Base-by-base conservation (phyloP, 257 asterid genomes). In the Schizonepeta tenuifolia region DNA sequence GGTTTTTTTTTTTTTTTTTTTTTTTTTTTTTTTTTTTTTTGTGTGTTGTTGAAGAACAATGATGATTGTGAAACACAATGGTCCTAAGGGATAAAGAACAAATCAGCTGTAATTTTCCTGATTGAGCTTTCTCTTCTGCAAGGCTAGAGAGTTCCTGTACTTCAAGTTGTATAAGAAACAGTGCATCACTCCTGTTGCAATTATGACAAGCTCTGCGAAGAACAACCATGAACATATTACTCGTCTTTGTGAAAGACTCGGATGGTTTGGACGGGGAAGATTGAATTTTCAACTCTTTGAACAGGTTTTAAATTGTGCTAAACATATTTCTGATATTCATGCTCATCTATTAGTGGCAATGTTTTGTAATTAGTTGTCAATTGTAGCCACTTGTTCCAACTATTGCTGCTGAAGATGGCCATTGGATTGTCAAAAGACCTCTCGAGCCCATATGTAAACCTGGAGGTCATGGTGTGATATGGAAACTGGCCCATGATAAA, bases 341-440 rank as follows among this genome's bases (percentile, higher is more conserved):
- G 15, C 71, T 61, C 31, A 46, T 47, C 31, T 64, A 65, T 59
- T 83, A 75, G 71, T 71, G 41, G 58, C 53, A 41, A 8, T 73
- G 59, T 83, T 72, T 79, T n/a, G 55, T 82, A 68, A 84, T 83
- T 74, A 36, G 54, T 53, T 82, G 75, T 81, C 80, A 65, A 78
- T 83, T 83, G 76, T 74, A 95, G 99, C 99, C 99, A 82, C 97
- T 92, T 80, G 99, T 95, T 85, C 99, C 99, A 79, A 91, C 92
- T 79, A 91, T 95, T 72, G 82, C 90, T 63, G 96, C 98, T 53
- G 96, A 90, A 82, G 97, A 92, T 85, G 99, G 99, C 47, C 81
- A 86, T 51, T 95, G 99, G 99, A 84, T 95, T 70, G 90, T 81
- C 40, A 36, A 78, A 53, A 75, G 90, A 71, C 91, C 90, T 49